Base-by-base conservation (phyloP, 352 stramenopile genomes). In the Blastocystis sp. region DNA sequence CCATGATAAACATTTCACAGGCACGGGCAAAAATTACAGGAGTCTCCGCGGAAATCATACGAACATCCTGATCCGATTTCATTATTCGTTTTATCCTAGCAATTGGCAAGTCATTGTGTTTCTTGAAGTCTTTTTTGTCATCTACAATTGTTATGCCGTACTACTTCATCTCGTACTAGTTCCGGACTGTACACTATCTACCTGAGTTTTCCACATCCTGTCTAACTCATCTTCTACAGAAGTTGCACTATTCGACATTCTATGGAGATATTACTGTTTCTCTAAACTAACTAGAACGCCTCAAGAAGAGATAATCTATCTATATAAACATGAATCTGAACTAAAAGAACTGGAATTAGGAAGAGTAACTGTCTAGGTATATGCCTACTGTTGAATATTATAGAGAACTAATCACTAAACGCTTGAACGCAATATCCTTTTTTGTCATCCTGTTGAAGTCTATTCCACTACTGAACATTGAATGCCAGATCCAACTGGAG, bases 61-160 rank as follows among this genome's bases (percentile, higher is more conserved):
- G 92, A 15, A 98, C 93, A 92, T 96, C 94, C 90, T 99, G 96
- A 90, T 99, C 97, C 54, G 94, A 97, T 93, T 99, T 99, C 97
- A 99, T 99, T 90, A 99, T 99, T 37, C 96, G 93, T 92, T 99
- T 99, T 93, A 99, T 99, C 54, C 97, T 93, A 24, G 96, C 96
- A 60, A 99, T 91, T 19, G 97, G 97, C 62, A 99, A 92, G 91
- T 99, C 96, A 91, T 99, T 99, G 93, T 99, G 96, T 90, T 98
- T 98, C 93, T 99, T 99, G 89, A 99, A 99, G 89, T 98, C 96
- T 92, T 98, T 90, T 37, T 87, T 90, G 51, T 90, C 62, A 40
- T 30, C 64, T 89, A 62, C 27, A 27, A 15, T 5, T 1, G 19
- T 24, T 87, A 30, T 76, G 24, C 6, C 27, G 48, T 19, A 27